Conservation (phyloP, 495 filamentous ascomycete genomes). For the Hypomontagnella submonticulosa region DNA sequence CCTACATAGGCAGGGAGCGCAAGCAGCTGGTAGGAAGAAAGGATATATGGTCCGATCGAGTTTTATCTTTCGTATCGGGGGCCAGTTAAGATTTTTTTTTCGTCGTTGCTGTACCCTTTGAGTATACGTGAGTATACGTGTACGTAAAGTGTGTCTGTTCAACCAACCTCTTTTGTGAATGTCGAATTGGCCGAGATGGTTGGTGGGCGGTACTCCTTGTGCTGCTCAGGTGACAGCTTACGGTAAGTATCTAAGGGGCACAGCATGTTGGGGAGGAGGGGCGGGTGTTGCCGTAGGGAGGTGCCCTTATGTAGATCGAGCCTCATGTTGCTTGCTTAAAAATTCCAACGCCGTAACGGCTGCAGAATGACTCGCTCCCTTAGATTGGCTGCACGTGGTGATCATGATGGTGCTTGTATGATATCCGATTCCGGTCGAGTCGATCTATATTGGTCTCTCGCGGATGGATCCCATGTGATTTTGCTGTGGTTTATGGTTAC, state of each 20-base stretch:
- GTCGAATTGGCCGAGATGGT: constrained; percentile 8
- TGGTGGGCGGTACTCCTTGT: constrained; percentile 5
- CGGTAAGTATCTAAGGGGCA: constrained; percentile 33
- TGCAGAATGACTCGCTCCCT: neutral
- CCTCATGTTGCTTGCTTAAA: constrained; percentile 13
- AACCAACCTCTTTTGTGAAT: constrained; percentile 18
- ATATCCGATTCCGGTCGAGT: neutral
- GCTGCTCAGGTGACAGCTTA: constrained; percentile 30
- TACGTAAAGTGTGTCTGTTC: neutral
- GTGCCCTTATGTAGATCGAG: constrained; percentile 32
- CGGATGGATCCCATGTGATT: too few relatives aligned
- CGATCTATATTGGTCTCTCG: constrained; percentile 3
- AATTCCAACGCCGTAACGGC: neutral
- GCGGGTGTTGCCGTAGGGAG: constrained; percentile 37
- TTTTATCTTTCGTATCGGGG: constrained; percentile 19
- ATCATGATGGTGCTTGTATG: neutral
- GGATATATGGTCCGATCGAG: constrained; percentile 17
- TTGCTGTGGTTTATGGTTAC: too few relatives aligned
- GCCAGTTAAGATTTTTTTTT: neutral
- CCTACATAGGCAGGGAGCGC: constrained; percentile 4
- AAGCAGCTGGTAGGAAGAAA: neutral
- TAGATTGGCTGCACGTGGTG: neutral
- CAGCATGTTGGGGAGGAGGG: constrained; percentile 28
- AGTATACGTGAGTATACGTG: neutral
- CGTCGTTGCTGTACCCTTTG: neutral